phyloP scores from a whole-genome alignment of 2,329 filamentous ascomycete genomes.

The Fusarium albidum region DNA sequence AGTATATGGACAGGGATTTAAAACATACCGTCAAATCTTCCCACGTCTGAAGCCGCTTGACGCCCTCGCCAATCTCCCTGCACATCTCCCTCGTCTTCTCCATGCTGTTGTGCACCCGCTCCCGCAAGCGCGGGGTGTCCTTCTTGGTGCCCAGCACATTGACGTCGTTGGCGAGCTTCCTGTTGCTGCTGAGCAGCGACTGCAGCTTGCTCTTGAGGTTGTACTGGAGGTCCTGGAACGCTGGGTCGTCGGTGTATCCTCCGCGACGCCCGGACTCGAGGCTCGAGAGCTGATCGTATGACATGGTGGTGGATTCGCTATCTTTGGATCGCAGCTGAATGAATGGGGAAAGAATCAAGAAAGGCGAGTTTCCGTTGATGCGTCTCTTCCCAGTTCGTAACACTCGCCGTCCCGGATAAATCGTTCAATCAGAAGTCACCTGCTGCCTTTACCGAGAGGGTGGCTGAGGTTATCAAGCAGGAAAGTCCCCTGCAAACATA shows the following conservation, averaged over 20 bases:
- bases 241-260: slow-evolving; percentile 91
- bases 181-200: slow-evolving; percentile 86
- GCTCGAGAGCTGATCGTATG: slow-evolving; percentile 85
- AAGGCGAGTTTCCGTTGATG: slow-evolving; percentile 17
- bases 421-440: slow-evolving; percentile 31
- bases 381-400: slow-evolving; percentile 9
- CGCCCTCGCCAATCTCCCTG: slow-evolving; percentile 89
- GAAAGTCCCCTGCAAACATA: slow-evolving; percentile 35
- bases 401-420: slow-evolving; percentile 8
- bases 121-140: slow-evolving; percentile 89
- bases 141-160: slow-evolving; percentile 86
- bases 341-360: slow-evolving; percentile 2
- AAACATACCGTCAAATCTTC: slow-evolving; percentile 78
- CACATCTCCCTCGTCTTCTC: slow-evolving; percentile 88
- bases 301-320: slow-evolving; percentile 65
- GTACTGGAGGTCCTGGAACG: slow-evolving; percentile 84
- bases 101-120: slow-evolving; percentile 86
- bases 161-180: slow-evolving; percentile 84
- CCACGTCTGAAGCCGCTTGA: slow-evolving; percentile 92
- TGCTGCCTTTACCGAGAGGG: slow-evolving; percentile 36
- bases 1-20: not conserved
- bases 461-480: slow-evolving; percentile 33
- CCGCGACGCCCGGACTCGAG: slow-evolving; percentile 81
- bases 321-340: not conserved
- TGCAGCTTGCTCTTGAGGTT: slow-evolving; percentile 89